Base-by-base conservation (phyloP, 2,329 filamentous ascomycete genomes). In the Hymenoscyphus albidus region DNA sequence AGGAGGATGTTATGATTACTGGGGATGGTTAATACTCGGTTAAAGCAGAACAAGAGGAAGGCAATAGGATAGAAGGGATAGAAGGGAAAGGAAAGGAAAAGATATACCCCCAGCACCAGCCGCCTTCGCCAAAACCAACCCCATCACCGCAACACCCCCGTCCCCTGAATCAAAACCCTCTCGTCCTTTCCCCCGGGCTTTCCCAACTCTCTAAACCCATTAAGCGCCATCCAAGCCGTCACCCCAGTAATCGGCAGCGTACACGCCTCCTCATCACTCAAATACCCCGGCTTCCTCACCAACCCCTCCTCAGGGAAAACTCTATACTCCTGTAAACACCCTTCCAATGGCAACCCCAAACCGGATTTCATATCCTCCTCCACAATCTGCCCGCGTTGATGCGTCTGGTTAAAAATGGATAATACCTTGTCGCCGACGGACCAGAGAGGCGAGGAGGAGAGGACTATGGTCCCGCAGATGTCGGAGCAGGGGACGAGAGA, bases 191-290 rank as follows among this genome's bases (percentile, higher is more conserved):
- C 82, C 1, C 80, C 80, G 22, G 80, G 79, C 61, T 83, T 76
- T 0, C 83, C 84, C 0, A 84, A 71, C 0, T 84, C 82, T 32
- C 82, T 78, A 77, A 86, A 82, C 57, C 83, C 82, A 74, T 88
- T 88, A 69, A 90, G 78, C 9, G 83, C 79, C 83, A 86, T 88
- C 85, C 85, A 88, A 0, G 87, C 86, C 1, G 87, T 89, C 38
- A 88, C 79, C 1, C 80, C 81, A 0, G 86, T 85, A 66, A 88
- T 84, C 7, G 87, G 85, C 5, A 89, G 73, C 55, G 83, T 85
- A 22, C 80, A 78, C 0, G 85, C 87, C 74, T 89, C 85, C 66
- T 85, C 83, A 65, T 85, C 80, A 3, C 77, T 80, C 61, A 89
- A 71, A 71, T 88, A 85, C 0, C 78, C 79, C 0, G 87, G 87